phyloP scores from a whole-genome alignment of 2,329 filamentous ascomycete species.

The Orbilia quercus region DNA sequence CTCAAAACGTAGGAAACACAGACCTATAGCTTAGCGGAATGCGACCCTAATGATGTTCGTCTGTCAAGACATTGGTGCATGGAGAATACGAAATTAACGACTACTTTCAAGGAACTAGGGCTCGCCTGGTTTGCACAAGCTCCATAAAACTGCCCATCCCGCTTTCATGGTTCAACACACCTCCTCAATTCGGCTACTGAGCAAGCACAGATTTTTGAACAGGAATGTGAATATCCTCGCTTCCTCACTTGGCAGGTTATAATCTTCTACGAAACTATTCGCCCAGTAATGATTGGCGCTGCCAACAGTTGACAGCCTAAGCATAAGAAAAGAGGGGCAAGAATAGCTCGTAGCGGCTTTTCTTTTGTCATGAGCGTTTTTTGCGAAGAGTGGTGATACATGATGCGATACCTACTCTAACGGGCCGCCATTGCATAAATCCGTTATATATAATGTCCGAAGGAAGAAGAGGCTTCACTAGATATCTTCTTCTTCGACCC shows the following conservation, averaged over 20 bases:
- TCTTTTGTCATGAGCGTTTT: constrained; percentile 31
- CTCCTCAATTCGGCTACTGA: constrained; percentile 37
- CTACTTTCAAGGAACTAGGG: constrained; percentile 28
- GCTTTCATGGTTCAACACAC: constrained; percentile 38
- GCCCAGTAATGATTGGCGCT: constrained; percentile 53
- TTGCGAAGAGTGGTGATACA: constrained; percentile 7
- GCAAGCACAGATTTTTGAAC: constrained; percentile 30
- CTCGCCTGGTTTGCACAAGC: constrained; percentile 3
- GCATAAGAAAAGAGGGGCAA: constrained; percentile 40
- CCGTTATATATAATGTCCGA: constrained; percentile 49
- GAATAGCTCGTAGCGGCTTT: background rate
- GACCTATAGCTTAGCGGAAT: too few relatives aligned
- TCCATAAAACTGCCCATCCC: constrained; percentile 30
- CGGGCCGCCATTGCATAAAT: constrained; percentile 8
- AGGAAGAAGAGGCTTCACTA: constrained; percentile 16
- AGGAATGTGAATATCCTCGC: constrained; percentile 50
- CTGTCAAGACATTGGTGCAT: background rate
- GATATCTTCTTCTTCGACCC: constrained; percentile 19
- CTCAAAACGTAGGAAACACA: too few relatives aligned
- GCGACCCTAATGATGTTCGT: too few relatives aligned
- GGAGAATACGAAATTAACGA: background rate
- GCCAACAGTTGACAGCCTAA: constrained; percentile 56
- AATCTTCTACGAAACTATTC: constrained; percentile 27
- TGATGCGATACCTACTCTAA: too few relatives aligned
- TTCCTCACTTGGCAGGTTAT: constrained; percentile 52